Conservation (phyloP, 2,329 filamentous ascomycete genomes). For the Colletotrichum sp. region DNA sequence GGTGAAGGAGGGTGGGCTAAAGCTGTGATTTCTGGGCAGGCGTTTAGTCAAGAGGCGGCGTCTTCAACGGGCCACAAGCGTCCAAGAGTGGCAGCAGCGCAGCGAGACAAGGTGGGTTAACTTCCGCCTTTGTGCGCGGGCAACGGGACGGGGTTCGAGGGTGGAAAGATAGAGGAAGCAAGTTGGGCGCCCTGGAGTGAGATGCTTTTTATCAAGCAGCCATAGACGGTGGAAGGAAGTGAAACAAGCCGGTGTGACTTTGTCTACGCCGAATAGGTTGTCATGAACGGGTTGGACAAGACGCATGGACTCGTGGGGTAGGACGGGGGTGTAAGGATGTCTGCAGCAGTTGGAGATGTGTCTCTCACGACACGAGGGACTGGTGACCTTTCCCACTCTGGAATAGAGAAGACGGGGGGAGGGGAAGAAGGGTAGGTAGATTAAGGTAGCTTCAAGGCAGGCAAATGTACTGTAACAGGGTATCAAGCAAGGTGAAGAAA, state of each 20-base stretch:
- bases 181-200: not conserved
- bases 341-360: conserved; percentile 17
- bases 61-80: not conserved
- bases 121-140: conserved; percentile 9
- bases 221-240: conserved; percentile 26
- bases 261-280: conserved; percentile 20
- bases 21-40: not conserved
- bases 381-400: not conserved
- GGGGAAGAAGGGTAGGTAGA: not conserved
- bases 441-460: not conserved
- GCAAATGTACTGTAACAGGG: not conserved
- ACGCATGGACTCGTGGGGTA: conserved; percentile 21
- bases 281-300: conserved; percentile 23
- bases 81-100: not conserved
- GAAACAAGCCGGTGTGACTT: conserved; percentile 42
- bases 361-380: not conserved
- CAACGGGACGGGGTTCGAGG: not conserved
- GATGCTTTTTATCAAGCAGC: conserved; percentile 19
- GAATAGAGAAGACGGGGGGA: not conserved
- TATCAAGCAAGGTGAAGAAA: not conserved
- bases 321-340: conserved; percentile 15
- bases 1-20: not conserved
- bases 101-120: conserved; percentile 1
- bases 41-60: not conserved
- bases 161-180: not conserved